A percentile compares a stretch with the other conserved stretches of the same genome.
Evolutionary conservation across 2,329 filamentous ascomycete genomes (phyloP).

Genomic region (Grosmannia penicillata): DNA sequence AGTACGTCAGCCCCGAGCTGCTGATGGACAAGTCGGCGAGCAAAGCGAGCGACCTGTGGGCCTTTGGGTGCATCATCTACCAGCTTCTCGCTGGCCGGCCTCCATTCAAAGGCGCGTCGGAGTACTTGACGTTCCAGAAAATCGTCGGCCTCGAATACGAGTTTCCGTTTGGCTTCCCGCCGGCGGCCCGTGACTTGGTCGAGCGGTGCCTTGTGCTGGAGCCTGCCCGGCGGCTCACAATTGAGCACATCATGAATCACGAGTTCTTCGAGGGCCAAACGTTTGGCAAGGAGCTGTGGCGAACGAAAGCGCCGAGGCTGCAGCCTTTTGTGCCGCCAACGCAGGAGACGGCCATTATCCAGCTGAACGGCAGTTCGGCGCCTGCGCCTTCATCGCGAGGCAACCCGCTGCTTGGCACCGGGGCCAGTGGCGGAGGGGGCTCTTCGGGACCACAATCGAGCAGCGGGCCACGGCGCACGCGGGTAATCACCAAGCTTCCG

Average conservation of each 20-base stretch:
- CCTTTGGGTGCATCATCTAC: slow-evolving; percentile 95
- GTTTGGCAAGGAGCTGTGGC: slow-evolving; percentile 80
- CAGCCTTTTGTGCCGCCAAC: slow-evolving; percentile 68
- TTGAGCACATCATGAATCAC: slow-evolving; percentile 95
- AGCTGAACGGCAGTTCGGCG: slow-evolving; percentile 47
- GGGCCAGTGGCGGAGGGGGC: not conserved
- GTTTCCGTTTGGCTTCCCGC: slow-evolving; percentile 78
- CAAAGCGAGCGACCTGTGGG: slow-evolving; percentile 96
- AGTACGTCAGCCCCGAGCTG: slow-evolving; percentile 97
- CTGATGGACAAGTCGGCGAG: slow-evolving; percentile 92
- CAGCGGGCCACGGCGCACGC: slow-evolving; percentile 46
- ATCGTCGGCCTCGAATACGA: slow-evolving; percentile 91
- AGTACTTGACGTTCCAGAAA: slow-evolving; percentile 97
- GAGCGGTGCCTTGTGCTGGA: slow-evolving; percentile 85
- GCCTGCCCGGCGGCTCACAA: slow-evolving; percentile 65
- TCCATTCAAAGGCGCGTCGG: slow-evolving; percentile 89
- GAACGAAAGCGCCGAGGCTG: slow-evolving; percentile 72
- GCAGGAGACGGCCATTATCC: slow-evolving; percentile 60
- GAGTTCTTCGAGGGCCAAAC: slow-evolving; percentile 80
- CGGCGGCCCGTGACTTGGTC: slow-evolving; percentile 73
- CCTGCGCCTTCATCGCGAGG: slow-evolving; percentile 16
- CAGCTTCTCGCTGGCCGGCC: slow-evolving; percentile 91
- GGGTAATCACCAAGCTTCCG: slow-evolving; percentile 86
- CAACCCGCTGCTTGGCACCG: not conserved
- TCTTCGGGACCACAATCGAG: not conserved